These are phyloP conservation scores for Penicillium manginii DNA, from an alignment of 495 filamentous ascomycete species.

Conservation along the genomic window DNA sequence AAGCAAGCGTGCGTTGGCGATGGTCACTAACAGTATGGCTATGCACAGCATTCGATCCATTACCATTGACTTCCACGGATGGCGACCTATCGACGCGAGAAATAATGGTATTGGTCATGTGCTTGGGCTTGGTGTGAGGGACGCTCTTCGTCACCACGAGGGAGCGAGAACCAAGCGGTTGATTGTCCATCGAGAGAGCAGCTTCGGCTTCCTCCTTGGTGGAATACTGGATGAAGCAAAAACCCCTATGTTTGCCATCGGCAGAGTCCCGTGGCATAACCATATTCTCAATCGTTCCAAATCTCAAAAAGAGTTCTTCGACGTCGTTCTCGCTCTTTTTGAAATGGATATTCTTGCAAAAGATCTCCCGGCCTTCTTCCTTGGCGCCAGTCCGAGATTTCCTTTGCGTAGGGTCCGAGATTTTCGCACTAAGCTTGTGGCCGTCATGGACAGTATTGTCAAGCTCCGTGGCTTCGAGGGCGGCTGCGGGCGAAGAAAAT, in stretches of 20 bases:
- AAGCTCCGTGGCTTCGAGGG: constrained; percentile 68
- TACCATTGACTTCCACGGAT: constrained; percentile 42
- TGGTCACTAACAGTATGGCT: constrained; percentile 39
- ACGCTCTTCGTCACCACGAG: constrained; percentile 69
- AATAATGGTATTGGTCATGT: constrained; percentile 47
- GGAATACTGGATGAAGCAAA: constrained; percentile 76
- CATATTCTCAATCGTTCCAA: constrained; percentile 72
- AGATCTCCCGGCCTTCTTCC: constrained; percentile 85
- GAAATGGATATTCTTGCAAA: constrained; percentile 73
- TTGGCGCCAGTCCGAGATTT: constrained; percentile 81
- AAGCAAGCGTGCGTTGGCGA: constrained; percentile 55
- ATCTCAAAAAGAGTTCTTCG: constrained; percentile 68
- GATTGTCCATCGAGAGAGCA: constrained; percentile 70
- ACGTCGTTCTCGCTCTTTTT: constrained; percentile 69
- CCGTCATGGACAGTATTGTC: constrained; percentile 69
- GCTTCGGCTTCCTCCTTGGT: constrained; percentile 73
- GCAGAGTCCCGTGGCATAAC: constrained; percentile 67
- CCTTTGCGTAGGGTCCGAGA: constrained; percentile 79
- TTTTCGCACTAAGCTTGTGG: constrained; percentile 71
- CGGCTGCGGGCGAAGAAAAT: constrained; percentile 67
- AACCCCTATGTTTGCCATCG: constrained; percentile 69
- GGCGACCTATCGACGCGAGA: constrained; percentile 43
- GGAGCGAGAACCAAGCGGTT: constrained; percentile 67
- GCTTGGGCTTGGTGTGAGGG: constrained; percentile 46
- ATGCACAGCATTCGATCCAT: constrained; percentile 26